Evolutionary conservation across 2,329 filamentous ascomycete species (phyloP).

Genomic region (Pseudogymnoascus sp.): DNA sequence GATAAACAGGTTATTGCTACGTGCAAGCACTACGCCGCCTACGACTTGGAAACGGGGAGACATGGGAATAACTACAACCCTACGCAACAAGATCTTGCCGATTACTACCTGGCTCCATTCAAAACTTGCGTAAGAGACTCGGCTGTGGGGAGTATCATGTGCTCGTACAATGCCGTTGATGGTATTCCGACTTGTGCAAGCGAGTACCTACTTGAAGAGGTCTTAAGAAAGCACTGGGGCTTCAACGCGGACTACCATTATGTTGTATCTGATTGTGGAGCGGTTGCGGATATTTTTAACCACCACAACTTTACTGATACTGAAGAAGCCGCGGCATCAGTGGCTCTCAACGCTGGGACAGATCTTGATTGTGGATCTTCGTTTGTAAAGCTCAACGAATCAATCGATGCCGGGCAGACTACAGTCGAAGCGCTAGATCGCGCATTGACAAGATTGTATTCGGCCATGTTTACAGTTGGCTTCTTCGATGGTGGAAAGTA

Average conservation of each 20-base stretch:
- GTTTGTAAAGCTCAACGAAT: constrained; percentile 8
- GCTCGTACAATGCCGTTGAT: constrained; percentile 58
- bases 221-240: constrained; percentile 59
- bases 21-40: constrained; percentile 54
- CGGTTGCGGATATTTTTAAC: constrained; percentile 45
- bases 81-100: constrained; percentile 53
- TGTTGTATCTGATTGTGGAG: constrained; percentile 59
- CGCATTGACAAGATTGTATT: constrained; percentile 45
- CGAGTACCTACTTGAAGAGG: constrained; percentile 52
- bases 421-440: constrained; percentile 40
- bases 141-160: constrained; percentile 53
- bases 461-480: constrained; percentile 46
- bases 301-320: not conserved
- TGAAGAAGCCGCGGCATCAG: not conserved
- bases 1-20: constrained; percentile 45
- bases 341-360: not conserved
- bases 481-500: constrained; percentile 52
- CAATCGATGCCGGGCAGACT: constrained; percentile 32
- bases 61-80: constrained; percentile 51
- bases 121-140: constrained; percentile 49
- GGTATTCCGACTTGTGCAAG: constrained; percentile 59
- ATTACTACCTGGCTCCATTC: constrained; percentile 63
- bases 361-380: not conserved
- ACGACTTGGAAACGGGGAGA: constrained; percentile 35
- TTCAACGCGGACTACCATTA: constrained; percentile 56